Base-by-base conservation (phyloP, 495 filamentous ascomycete genomes). In the Neurospora sp. region DNA sequence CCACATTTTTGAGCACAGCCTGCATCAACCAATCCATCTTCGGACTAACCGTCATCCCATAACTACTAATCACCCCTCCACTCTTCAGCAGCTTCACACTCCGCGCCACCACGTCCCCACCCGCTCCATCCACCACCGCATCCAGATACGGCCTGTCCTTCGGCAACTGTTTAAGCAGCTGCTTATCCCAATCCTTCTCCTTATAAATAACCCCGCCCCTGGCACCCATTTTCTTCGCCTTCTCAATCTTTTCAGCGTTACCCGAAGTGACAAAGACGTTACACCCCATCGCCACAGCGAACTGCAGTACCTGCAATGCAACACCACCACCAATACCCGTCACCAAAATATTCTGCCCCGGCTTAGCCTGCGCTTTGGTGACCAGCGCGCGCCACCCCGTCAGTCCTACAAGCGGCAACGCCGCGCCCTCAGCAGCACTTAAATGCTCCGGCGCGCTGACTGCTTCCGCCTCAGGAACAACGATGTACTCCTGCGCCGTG, bases 351-450 rank as follows among this genome's bases (percentile, higher is more conserved):
- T 92, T 92, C 70, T 86, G 82, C 4, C 90, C 92, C 8, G 80
- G 73, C 20, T 82, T 74, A 0, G 90, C 87, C 74, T 89, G 87
- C 0, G 18, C 74, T 78, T 95, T 98, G 2, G 85, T 90, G 27
- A 94, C 86, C 70, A 94, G 81, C 0, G 94, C 94, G 41, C 94
- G 84, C 92, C 92, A 98, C 12, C 85, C 94, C n/a, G 94, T 98
- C 75, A 97, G 77, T 0, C 93, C 94, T 0, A 90, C 91, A 40
- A 97, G 80, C 1, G 94, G 94, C 39, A 98, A 75, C 16, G 92
- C 93, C 0, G 94, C 94, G 0, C 91, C 93, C 81, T 97, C 93
- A 0, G 84, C 85, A 71, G 90, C 81, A 0, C 81, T 85, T 8
- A 98, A 81, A 81, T 97, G 92, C 70, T 78, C 84, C 3, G 94